A percentile compares a stretch with the other conserved stretches of the same genome.
Conservation (phyloP, 164 flowering plant genomes). For the Amborella trichopoda region DNA sequence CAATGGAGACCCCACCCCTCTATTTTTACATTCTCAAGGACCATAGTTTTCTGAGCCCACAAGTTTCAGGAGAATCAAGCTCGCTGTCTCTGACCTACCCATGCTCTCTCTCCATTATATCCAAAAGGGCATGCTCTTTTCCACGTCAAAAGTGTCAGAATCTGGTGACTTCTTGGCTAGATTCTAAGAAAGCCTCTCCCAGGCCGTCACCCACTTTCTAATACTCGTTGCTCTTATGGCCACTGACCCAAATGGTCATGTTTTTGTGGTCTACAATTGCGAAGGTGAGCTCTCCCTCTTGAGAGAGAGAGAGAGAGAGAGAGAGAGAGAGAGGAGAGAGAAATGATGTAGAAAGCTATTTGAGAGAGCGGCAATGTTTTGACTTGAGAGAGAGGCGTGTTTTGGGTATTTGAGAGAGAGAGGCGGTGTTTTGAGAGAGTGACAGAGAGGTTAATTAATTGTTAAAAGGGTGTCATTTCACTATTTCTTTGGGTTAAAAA, state of each 20-base stretch:
- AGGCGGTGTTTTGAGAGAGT: too few relatives aligned
- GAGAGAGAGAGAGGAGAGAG: too few relatives aligned
- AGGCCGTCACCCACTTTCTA: constrained; percentile 58
- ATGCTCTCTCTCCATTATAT: constrained; percentile 94
- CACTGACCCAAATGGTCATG: constrained; percentile 43
- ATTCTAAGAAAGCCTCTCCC: constrained; percentile 40
- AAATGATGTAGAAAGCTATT: too few relatives aligned
- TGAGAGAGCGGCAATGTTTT: too few relatives aligned
- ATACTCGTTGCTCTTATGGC: constrained; percentile 65
- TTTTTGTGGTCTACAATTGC: constrained; percentile 52
- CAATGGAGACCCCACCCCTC: constrained; percentile 16
- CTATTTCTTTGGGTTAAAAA: too few relatives aligned
- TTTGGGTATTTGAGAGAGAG: too few relatives aligned
- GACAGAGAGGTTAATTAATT: too few relatives aligned
- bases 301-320: too few relatives aligned
- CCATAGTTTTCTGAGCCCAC: constrained; percentile 24
- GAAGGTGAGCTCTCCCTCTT: too few relatives aligned
- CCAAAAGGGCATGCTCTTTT: constrained; percentile 63
- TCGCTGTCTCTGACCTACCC: constrained; percentile 79
- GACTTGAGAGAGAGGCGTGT: too few relatives aligned
- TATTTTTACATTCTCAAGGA: constrained; percentile 30
- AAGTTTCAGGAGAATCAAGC: constrained; percentile 22
- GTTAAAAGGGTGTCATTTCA: too few relatives aligned
- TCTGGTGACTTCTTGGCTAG: constrained; percentile 21
- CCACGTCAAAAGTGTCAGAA: constrained; percentile 24